These are phyloP conservation scores for Trametes villosa DNA, from an alignment of 768 basidiomycete species.

Conservation along the genomic window DNA sequence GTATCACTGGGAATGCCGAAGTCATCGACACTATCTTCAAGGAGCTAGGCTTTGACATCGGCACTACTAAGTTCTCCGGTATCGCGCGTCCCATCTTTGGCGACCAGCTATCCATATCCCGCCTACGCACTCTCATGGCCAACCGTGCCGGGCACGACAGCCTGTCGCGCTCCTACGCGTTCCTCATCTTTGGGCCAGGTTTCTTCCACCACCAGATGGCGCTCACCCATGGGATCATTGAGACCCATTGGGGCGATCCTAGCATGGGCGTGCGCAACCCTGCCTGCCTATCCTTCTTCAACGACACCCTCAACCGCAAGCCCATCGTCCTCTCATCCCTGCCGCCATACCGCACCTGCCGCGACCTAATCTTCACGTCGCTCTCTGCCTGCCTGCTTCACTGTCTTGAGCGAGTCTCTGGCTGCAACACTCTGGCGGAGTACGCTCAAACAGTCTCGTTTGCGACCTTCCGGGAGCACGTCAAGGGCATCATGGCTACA, in stretches of 20 bases:
- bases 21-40: conserved; percentile 35
- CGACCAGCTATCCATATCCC: conserved; percentile 43
- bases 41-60: conserved; percentile 25
- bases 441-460: conserved; percentile 26
- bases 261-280: neutral
- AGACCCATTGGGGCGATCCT: conserved; percentile 38
- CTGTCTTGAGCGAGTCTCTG: conserved; percentile 37
- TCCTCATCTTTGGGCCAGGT: conserved; percentile 36
- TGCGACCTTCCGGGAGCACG: conserved; percentile 27
- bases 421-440: conserved; percentile 19
- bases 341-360: conserved; percentile 40
- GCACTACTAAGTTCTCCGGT: neutral
- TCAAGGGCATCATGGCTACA: conserved; percentile 27
- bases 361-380: conserved; percentile 41
- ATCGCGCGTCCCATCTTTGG: conserved; percentile 29
- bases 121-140: conserved; percentile 33
- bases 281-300: conserved; percentile 40
- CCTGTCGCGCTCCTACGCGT: conserved; percentile 29
- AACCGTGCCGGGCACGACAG: conserved; percentile 35
- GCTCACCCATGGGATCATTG: conserved; percentile 34
- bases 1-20: conserved; percentile 40
- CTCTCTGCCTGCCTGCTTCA: conserved; percentile 41
- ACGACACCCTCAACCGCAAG: conserved; percentile 38
- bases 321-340: conserved; percentile 42
- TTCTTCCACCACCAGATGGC: conserved; percentile 43